Percentiles rank a stretch among this genome's conserved stretches.
These are phyloP conservation scores for Trichosporon faecale DNA, from an alignment of 1,284 basidiomycete species.

Conservation along the genomic window DNA sequence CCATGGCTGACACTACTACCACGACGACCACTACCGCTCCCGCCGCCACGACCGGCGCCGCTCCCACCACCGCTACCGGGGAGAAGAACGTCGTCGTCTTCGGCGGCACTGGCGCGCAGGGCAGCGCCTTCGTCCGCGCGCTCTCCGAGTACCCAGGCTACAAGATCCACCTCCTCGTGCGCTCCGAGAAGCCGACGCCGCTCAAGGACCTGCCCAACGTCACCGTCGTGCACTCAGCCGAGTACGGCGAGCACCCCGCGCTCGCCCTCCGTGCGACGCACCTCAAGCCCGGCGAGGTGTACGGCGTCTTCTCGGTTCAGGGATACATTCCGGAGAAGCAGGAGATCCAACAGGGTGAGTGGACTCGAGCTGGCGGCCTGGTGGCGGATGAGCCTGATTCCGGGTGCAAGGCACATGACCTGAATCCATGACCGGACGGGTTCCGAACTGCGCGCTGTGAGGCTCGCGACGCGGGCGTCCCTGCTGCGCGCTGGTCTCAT, in stretches of 20 bases:
- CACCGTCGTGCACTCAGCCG: conserved; percentile 24
- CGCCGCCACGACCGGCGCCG: background rate
- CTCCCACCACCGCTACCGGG: background rate
- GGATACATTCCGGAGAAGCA: conserved; percentile 28
- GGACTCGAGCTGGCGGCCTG: background rate
- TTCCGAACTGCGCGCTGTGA: background rate
- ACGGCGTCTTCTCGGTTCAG: conserved; percentile 34
- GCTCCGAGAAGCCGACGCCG: conserved; percentile 15
- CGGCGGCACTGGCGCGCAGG: conserved; percentile 36
- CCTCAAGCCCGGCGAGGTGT: conserved; percentile 25
- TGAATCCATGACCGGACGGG: background rate
- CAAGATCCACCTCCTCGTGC: conserved; percentile 31
- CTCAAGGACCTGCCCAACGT: conserved; percentile 33
- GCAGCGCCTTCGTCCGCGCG: conserved; percentile 32
- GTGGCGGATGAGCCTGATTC: background rate
- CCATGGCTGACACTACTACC: background rate
- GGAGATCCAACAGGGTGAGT: conserved; percentile 33
- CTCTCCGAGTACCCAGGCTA: conserved; percentile 24
- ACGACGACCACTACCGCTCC: background rate
- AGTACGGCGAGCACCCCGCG: conserved; percentile 33
- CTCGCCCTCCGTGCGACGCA: conserved; percentile 25
- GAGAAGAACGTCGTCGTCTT: conserved; percentile 34
- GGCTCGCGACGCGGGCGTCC: background rate
- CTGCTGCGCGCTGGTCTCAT: background rate
- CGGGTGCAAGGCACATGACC: background rate